These are phyloP conservation scores for Byssoonygena ceratinophila DNA, from an alignment of 2,329 filamentous ascomycete species.

Conservation along the genomic window DNA sequence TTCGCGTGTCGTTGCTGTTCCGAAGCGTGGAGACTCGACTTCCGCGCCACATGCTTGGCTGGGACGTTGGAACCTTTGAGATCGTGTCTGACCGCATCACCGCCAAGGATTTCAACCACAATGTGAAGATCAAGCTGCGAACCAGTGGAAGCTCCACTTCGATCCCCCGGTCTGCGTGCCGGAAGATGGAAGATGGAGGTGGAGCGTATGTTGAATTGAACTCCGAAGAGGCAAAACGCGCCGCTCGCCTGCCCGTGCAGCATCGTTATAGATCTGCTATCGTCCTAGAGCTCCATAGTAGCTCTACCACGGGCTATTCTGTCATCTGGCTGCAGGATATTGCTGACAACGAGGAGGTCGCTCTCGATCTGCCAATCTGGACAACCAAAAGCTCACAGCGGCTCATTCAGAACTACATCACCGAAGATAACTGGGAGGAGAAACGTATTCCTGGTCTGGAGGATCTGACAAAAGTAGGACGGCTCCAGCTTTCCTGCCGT, in stretches of 20 bases:
- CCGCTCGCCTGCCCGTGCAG: constrained; percentile 72
- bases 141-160: constrained; percentile 75
- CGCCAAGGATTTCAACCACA: constrained; percentile 51
- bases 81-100: constrained; percentile 63
- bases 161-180: constrained; percentile 54
- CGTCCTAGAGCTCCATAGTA: constrained; percentile 78
- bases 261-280: constrained; percentile 83
- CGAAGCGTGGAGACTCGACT: constrained; percentile 76
- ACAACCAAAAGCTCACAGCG: constrained; percentile 63
- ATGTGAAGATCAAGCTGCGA: constrained; percentile 60
- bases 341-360: constrained; percentile 63
- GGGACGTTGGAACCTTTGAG: constrained; percentile 92
- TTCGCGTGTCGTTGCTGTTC: constrained; percentile 82
- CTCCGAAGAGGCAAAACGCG: constrained; percentile 40
- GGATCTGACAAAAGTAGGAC: constrained; percentile 67
- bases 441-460: constrained; percentile 58
- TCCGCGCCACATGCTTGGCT: constrained; percentile 76
- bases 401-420: constrained; percentile 86
- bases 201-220: constrained; percentile 51
- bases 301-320: constrained; percentile 63
- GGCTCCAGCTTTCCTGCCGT: constrained; percentile 64
- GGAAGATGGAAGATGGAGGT: constrained; percentile 46
- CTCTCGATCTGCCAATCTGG: constrained; percentile 87
- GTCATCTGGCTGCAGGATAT: constrained; percentile 79
- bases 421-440: constrained; percentile 58